phyloP scores from a whole-genome alignment of 2,329 filamentous ascomycete genomes.

The Calycina herbarum region DNA sequence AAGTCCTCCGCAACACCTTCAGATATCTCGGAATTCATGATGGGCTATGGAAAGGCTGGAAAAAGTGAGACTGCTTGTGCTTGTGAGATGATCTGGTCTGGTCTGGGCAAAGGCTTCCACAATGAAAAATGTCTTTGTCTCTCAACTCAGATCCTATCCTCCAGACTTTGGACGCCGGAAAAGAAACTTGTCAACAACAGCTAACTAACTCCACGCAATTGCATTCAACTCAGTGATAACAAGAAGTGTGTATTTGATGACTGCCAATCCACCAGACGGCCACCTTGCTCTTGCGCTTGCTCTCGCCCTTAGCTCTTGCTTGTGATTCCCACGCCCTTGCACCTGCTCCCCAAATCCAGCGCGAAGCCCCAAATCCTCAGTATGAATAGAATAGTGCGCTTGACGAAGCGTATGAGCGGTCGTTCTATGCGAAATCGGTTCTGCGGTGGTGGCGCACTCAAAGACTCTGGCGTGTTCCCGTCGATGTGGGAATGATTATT shows the following conservation, averaged over 20 bases:
- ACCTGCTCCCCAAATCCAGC: slow-evolving; percentile 26
- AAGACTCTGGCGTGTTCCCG: not conserved
- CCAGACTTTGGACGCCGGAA: slow-evolving; percentile 29
- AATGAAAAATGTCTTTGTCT: slow-evolving; percentile 31
- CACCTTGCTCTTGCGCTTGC: slow-evolving; percentile 13
- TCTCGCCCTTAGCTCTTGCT: slow-evolving; percentile 21
- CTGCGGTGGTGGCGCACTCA: not conserved
- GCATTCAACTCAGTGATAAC: slow-evolving; percentile 39
- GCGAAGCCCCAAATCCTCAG: slow-evolving; percentile 25
- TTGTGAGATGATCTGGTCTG: slow-evolving; percentile 23
- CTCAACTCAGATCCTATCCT: slow-evolving; percentile 21
- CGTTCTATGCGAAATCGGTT: not conserved
- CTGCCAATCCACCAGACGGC: slow-evolving; percentile 32
- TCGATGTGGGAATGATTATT: not conserved
- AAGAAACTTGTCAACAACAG: slow-evolving; percentile 36
- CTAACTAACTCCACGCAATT: slow-evolving; percentile 41
- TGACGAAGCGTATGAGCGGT: not conserved
- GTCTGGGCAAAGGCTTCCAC: slow-evolving; percentile 26
- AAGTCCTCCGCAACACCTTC: slow-evolving; percentile 96
- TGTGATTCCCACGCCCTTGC: slow-evolving; percentile 27
- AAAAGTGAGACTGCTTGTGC: slow-evolving; percentile 21
- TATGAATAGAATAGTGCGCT: slow-evolving; percentile 14
- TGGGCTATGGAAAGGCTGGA: slow-evolving; percentile 40
- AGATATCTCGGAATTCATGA: slow-evolving; percentile 61
- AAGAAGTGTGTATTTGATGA: slow-evolving; percentile 41